Evolutionary conservation across 495 filamentous ascomycete species (phyloP), one percentile per base, ranked within the genome.

Genomic region (Hypoxylon crocopeplum): DNA sequence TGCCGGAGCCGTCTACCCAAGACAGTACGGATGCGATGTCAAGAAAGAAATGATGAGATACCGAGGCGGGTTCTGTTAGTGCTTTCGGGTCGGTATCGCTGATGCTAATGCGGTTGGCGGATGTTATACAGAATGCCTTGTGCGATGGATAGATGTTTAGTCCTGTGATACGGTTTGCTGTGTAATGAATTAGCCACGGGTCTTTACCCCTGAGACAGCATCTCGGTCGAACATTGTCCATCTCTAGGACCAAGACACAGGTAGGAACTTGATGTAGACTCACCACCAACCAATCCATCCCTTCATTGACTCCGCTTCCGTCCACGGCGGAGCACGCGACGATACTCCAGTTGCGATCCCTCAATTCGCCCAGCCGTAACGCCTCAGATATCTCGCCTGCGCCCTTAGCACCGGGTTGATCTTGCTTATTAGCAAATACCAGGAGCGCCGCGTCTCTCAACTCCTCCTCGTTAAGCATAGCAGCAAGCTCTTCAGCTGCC

Each of bases 281-380:
- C 76, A 96, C 93, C 83, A 94, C 92, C 69, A 98, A 75, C 94
- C 94, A 98, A 77, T 98, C 93, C 94, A 98, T 98, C 41, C 94
- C 94, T 71, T 98, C 94, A 49, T 85, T 88, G 20, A 98, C 87
- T 66, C 94, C 94, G 56, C 90, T 90, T 22, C 94, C 94, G 68
- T 97, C 94, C 49, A 98, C 92, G 20, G 95, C 95, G 68, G 89
- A 93, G 75, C 94, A 98, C 16, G 92, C 93, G 63, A 98, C 91
- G 69, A 98, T 98, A 69, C 91, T 98, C 94, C 94, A 98, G 80
- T 97, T 98, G 64, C 94, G 83, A 77, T 98, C 95, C 64, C 92
- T 86, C 60, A 98, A 74, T 64, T 96, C 91, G 38, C 91, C 93
- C 41, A 98, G 75, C 65, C 86, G 87, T 72, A 98, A 75, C 16